phyloP scores from a whole-genome alignment of 768 basidiomycete species.

The Tulasnella sp. region DNA sequence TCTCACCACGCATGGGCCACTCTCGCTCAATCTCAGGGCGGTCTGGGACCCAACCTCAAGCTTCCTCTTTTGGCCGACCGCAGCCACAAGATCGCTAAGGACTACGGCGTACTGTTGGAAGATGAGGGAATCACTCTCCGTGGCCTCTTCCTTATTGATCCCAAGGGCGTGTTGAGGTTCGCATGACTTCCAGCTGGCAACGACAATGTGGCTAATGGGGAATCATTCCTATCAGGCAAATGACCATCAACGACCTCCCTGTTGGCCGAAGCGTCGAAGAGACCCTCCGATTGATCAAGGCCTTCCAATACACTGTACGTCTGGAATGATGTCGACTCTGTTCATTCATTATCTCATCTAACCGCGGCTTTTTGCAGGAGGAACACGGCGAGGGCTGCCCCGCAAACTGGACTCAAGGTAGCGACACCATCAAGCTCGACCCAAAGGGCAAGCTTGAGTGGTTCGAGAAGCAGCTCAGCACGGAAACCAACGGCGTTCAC shows the following conservation, averaged over 20 bases:
- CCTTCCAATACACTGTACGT: slow-evolving; percentile 84
- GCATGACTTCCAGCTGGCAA: slow-evolving; percentile 26
- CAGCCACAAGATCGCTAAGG: slow-evolving; percentile 40
- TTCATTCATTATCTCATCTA: background rate
- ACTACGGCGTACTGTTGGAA: slow-evolving; percentile 85
- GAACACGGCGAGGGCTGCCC: slow-evolving; percentile 91
- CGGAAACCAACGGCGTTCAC: slow-evolving; percentile 28
- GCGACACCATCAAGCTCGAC: slow-evolving; percentile 69
- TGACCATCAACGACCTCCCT: slow-evolving; percentile 87
- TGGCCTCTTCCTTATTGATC: slow-evolving; percentile 82
- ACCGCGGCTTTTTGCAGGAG: slow-evolving; percentile 47
- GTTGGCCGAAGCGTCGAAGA: slow-evolving; percentile 96
- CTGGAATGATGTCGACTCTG: background rate
- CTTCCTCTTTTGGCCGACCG: slow-evolving; percentile 61
- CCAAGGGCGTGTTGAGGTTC: slow-evolving; percentile 68
- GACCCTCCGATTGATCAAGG: slow-evolving; percentile 84
- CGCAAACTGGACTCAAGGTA: slow-evolving; percentile 79
- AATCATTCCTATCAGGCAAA: slow-evolving; percentile 49
- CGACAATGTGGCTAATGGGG: slow-evolving; percentile 18
- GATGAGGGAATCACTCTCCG: slow-evolving; percentile 85
- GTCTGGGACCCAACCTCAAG: slow-evolving; percentile 82
- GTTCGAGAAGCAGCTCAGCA: slow-evolving; percentile 41
- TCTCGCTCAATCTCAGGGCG: slow-evolving; percentile 77
- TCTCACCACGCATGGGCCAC: slow-evolving; percentile 85
- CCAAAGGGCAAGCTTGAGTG: slow-evolving; percentile 70